These are phyloP conservation scores for Apophysomyces variabilis DNA, from an alignment of 371 early-diverging fungal genomes.

Conservation along the genomic window DNA sequence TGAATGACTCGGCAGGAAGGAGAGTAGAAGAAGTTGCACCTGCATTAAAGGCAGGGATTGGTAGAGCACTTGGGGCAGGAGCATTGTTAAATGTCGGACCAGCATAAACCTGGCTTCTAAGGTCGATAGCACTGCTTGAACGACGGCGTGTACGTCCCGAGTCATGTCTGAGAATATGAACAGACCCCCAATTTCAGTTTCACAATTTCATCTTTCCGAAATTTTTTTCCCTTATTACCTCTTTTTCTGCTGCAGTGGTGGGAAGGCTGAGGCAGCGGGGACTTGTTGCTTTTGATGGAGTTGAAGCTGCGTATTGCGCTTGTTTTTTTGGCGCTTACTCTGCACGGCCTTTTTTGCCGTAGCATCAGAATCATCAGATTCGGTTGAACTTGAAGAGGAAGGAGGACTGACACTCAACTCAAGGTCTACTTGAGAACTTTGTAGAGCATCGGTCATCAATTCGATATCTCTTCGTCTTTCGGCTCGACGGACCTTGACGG, in stretches of 20 bases:
- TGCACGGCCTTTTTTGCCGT: slow-evolving; percentile 12
- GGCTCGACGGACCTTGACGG: slow-evolving; percentile 24
- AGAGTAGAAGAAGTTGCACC: slow-evolving; percentile 15
- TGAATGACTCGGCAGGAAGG: slow-evolving; percentile 20
- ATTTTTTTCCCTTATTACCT: background rate
- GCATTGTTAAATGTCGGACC: slow-evolving; percentile 85
- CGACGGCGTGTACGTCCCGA: slow-evolving; percentile 9
- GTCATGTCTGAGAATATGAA: background rate
- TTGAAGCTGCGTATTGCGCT: slow-evolving; percentile 10
- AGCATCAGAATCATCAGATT: slow-evolving; percentile 17
- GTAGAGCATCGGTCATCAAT: slow-evolving; percentile 20
- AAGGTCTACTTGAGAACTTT: slow-evolving; percentile 14
- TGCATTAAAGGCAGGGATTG: slow-evolving; percentile 70
- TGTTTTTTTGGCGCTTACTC: slow-evolving; percentile 9
- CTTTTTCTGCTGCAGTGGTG: background rate
- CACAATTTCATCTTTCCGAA: background rate
- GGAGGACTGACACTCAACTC: slow-evolving; percentile 5
- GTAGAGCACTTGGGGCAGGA: slow-evolving; percentile 74
- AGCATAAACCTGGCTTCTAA: slow-evolving; percentile 60
- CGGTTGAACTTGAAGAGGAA: slow-evolving; percentile 9
- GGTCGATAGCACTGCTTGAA: slow-evolving; percentile 15
- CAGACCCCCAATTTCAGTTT: background rate
- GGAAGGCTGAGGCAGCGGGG: slow-evolving; percentile 7
- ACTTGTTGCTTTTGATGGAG: slow-evolving; percentile 3
- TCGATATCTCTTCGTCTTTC: slow-evolving; percentile 22